Conservation (phyloP, 805 yeast species). For the Cyberlindnera subsufficiens region DNA sequence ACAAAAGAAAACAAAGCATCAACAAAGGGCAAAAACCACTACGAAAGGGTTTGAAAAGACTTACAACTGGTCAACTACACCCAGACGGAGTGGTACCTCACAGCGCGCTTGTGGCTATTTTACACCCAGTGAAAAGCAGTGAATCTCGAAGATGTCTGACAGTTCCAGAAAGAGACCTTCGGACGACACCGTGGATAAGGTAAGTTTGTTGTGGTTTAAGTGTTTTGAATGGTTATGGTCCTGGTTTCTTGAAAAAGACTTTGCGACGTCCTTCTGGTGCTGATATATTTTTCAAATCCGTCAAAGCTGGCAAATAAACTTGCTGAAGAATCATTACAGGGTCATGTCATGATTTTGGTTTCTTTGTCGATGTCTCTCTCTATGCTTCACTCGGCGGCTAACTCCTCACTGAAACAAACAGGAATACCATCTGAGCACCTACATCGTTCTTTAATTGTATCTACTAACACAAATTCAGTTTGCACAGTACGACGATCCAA, state of each 20-base stretch:
- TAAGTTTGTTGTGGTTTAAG: conserved; percentile 2
- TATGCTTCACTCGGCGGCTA: too few species aligned
- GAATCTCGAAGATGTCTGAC: conserved; percentile 2
- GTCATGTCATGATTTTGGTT: too few species aligned
- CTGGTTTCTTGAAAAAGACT: too few species aligned
- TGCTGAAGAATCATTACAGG: too few species aligned
- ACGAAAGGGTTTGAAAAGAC: too few species aligned
- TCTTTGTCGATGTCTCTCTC: too few species aligned
- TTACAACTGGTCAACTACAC: background rate
- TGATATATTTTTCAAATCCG: too few species aligned
- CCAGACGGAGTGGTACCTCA: background rate
- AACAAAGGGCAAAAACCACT: conserved; percentile 3
- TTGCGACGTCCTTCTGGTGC: too few species aligned
- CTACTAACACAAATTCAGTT: conserved; percentile 20
- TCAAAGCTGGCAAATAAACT: too few species aligned
- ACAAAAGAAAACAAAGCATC: conserved; percentile 10
- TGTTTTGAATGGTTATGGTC: too few species aligned
- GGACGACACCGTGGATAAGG: conserved; percentile 11
- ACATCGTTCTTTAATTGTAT: background rate
- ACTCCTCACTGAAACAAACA: too few species aligned
- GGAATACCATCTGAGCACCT: too few species aligned
- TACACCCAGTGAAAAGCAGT: background rate
- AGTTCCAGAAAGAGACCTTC: conserved; percentile 14
- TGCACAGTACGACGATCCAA: conserved; percentile 46
- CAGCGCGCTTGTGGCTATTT: background rate